Conservation (phyloP, 2,329 filamentous ascomycete genomes). For the Neofusicoccum kwambonambiense region DNA sequence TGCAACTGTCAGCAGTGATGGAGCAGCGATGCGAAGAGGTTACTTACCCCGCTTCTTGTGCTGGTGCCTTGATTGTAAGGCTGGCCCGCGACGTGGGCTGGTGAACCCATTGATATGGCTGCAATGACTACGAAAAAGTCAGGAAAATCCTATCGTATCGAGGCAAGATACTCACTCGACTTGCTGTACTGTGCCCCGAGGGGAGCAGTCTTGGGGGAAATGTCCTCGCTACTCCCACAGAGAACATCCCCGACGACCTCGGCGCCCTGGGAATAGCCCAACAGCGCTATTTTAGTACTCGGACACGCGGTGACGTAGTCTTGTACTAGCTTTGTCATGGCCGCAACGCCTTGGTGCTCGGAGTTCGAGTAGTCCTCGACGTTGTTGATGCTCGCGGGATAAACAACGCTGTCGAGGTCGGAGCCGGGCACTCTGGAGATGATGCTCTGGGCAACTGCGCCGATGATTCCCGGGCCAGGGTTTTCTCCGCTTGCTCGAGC, state of each 20-base stretch:
- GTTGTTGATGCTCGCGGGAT: slow-evolving; percentile 24
- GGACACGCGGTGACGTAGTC: slow-evolving; percentile 24
- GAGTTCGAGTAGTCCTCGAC: slow-evolving; percentile 22
- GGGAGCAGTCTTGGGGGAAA: neutral
- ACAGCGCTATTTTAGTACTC: slow-evolving; percentile 28
- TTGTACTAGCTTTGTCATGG: slow-evolving; percentile 22
- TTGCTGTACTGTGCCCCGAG: neutral
- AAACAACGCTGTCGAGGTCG: slow-evolving; percentile 18
- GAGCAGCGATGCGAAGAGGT: too few relatives aligned
- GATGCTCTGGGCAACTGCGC: neutral
- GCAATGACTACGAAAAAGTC: neutral
- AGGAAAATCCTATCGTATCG: too few relatives aligned
- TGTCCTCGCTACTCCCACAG: slow-evolving; percentile 20
- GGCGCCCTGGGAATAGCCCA: slow-evolving; percentile 34
- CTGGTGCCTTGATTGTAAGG: neutral
- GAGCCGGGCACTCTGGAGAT: neutral
- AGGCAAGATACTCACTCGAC: too few relatives aligned
- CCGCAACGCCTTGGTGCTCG: slow-evolving; percentile 22
- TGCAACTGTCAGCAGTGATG: neutral
- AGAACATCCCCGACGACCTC: slow-evolving; percentile 30
- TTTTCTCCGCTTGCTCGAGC: neutral
- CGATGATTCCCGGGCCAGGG: neutral
- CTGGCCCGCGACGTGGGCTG: neutral
- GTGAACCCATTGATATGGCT: neutral
- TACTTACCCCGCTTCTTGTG: neutral